Evolutionary conservation across 1,284 basidiomycete species (phyloP), one percentile per base, ranked within the genome.

Genomic region (Thelephora terrestris): DNA sequence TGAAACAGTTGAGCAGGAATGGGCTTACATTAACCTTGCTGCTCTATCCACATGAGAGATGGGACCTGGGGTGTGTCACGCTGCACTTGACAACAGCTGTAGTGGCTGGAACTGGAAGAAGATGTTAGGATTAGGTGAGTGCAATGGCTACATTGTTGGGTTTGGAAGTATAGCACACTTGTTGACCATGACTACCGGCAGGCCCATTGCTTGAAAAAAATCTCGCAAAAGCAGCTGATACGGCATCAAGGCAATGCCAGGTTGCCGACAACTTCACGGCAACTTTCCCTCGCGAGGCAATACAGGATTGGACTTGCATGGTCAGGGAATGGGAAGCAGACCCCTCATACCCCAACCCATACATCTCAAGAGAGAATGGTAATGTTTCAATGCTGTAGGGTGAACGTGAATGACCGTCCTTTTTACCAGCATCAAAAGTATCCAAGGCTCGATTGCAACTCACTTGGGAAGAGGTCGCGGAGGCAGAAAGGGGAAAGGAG

Each of bases 51-150:
- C n/a, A n/a, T 20, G 47, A 7, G 61, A 62, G 38, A 66, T 64
- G 61, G 54, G 51, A 4, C 49, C 52, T 12, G 47, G 43, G 4
- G 0, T 57, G 57, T 0, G 61, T 58, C 1, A 16, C 43, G 23
- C 49, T 64, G 55, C 51, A 50, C 48, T n/a, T n/a, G n/a, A n/a
- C n/a, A n/a, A n/a, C n/a, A n/a, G n/a, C n/a, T n/a, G n/a, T n/a
- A n/a, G n/a, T 7, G 46, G 48, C 23, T 61, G 56, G 61, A 66
- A 66, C 48, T 64, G 59, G 59, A 21, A 34, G 17, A 66, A 65
- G 47, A 35, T 46, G 5, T 1, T 51, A 12, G 40, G 20, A 0
- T 38, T 57, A 6, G 48, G 51, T 53, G 45, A 35, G 7, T n/a
- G n/a, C n/a, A 36, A 10, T 43, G 24, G 29, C 18, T 16, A 16